Conservation (phyloP, 257 asterid species). For the Lantana camara region DNA sequence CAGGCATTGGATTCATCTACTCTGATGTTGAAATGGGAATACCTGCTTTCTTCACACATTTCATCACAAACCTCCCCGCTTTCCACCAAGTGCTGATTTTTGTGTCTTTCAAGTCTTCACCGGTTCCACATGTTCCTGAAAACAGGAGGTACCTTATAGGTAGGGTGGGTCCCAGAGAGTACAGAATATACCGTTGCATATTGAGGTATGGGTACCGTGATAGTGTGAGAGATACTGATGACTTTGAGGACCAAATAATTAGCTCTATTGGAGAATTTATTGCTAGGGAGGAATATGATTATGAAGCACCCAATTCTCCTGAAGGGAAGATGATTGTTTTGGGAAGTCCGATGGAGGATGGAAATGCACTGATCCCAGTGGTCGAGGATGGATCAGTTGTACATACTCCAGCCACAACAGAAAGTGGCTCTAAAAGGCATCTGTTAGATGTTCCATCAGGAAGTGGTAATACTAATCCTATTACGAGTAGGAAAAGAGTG, state of each 20-base stretch:
- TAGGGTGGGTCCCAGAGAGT: slow-evolving; percentile 76
- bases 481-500: slow-evolving; percentile 46
- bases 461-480: slow-evolving; percentile 28
- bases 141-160: slow-evolving; percentile 71
- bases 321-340: slow-evolving; percentile 75
- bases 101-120: slow-evolving; percentile 77
- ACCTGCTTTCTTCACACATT: slow-evolving; percentile 89
- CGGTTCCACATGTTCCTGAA: slow-evolving; percentile 65
- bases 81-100: slow-evolving; percentile 78
- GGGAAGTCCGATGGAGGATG: slow-evolving; percentile 53
- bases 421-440: slow-evolving; percentile 32
- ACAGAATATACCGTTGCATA: slow-evolving; percentile 74
- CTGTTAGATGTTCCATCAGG: slow-evolving; percentile 32
- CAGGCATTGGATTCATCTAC: slow-evolving; percentile 88
- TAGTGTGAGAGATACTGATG: slow-evolving; percentile 59
- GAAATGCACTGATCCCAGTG: slow-evolving; percentile 55
- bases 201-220: slow-evolving; percentile 80
- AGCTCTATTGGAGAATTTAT: slow-evolving; percentile 83
- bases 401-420: slow-evolving; percentile 12
- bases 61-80: slow-evolving; percentile 87
- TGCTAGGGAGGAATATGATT: slow-evolving; percentile 56
- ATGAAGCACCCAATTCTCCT: slow-evolving; percentile 46
- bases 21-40: slow-evolving; percentile 71
- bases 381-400: slow-evolving; percentile 23
- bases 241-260: slow-evolving; percentile 80